Evolutionary conservation across 805 yeast genomes (phyloP), one percentile per base, ranked within the genome.

Genomic region (Schizosaccharomyces lindneri): DNA sequence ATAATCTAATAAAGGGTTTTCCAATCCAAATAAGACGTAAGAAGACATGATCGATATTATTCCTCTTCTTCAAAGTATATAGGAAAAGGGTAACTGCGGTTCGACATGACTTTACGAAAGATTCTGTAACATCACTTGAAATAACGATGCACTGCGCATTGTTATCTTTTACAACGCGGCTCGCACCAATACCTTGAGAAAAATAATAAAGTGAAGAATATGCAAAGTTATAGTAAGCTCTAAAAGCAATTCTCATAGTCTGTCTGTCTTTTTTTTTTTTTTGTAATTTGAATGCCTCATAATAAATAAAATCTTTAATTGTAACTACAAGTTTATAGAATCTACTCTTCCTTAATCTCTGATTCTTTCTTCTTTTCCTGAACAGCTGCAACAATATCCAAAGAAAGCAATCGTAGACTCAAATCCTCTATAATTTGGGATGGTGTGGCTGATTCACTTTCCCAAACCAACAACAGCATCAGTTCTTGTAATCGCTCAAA

Each of bases 1-100:
- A 67, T 87, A 75, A 71, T 88, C 96, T 69, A 89, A 78, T 66
- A 89, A 78, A 57, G 96, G 97, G 78, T 89, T 89, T 69, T 97
- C 95, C 71, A 89, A 80, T 74, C 90, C 84, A 66, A 88, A 84
- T 66, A 87, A 76, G 64, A 80, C 80, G 75, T 73, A 83, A 48
- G 51, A 46, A 17, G 51, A 46, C 51, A 46, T 46, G 27, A 4
- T 13, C 4, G 4, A n/a, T 9, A 36, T 2, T 36, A 36, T 9
- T 3, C 9, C 2, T 13, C 13, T 36, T 36, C 15, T 6, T 6
- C 6, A 36, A 36, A 36, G 41, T 9, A 36, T 36, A 36, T 36
- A 36, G 41, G 41, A 36, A 36, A 36, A 36, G 41, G 41, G 13
- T 36, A 36, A 36, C 41, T 36, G 41, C 41, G 15, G 41, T 36